A percentile compares a stretch with the other conserved stretches of the same genome.
These are phyloP conservation scores for Clitoria ternatea DNA, from an alignment of 306 rosid genomes.

Conservation along the genomic window DNA sequence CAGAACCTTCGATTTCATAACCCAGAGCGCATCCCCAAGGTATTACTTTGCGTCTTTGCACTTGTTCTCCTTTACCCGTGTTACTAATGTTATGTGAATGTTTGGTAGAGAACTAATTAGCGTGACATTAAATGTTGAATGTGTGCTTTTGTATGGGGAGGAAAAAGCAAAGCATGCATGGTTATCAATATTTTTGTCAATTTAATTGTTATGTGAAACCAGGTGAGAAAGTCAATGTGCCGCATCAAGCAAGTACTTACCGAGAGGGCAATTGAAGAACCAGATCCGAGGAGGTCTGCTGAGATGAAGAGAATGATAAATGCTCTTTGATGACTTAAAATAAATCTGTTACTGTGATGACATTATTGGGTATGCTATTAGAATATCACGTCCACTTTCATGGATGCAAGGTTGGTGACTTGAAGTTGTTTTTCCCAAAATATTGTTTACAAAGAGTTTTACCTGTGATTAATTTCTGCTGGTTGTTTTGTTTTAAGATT, in stretches of 20 bases:
- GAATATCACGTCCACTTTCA: constrained; percentile 6
- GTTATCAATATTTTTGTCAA: background rate
- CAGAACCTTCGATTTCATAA: constrained; percentile 72
- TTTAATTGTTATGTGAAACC: constrained; percentile 20
- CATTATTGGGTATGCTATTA: constrained; percentile 16
- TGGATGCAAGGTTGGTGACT: constrained; percentile 15
- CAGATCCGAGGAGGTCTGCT: constrained; percentile 78
- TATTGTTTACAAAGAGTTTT: background rate
- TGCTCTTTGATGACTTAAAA: constrained; percentile 46
- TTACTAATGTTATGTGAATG: background rate
- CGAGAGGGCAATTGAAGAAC: constrained; percentile 82
- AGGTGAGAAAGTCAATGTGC: constrained; percentile 95
- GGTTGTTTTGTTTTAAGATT: constrained; percentile 13
- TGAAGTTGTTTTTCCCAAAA: background rate
- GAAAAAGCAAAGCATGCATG: too few relatives aligned
- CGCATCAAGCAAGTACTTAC: constrained; percentile 91
- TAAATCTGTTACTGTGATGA: background rate
- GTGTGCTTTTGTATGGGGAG: background rate
- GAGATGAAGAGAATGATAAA: constrained; percentile 95
- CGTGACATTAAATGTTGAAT: background rate
- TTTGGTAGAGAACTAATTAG: background rate
- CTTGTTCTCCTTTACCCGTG: background rate
- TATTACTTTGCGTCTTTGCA: constrained; percentile 10
- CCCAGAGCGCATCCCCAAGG: constrained; percentile 92
- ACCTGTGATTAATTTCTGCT: background rate